Base-by-base conservation (phyloP, 352 stramenopile species). In the Pythium aquatile region DNA sequence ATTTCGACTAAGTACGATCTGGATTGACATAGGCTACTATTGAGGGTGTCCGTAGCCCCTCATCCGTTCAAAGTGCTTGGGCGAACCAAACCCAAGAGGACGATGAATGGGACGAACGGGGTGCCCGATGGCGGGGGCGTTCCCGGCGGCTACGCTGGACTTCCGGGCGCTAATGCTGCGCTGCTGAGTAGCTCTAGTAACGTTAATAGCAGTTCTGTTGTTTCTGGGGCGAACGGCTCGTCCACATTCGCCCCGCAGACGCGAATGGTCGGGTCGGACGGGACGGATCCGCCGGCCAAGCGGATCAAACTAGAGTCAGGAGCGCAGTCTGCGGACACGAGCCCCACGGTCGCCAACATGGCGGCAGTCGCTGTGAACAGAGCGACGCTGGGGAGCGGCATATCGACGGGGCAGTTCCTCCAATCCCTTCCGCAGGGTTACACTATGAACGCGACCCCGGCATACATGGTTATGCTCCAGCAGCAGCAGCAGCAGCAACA, bases 401-500 rank as follows among this genome's bases (percentile, higher is more conserved):
- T 74, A 26, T 66, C 70, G n/a, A 73, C 63, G n/a, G 62, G 66
- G n/a, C 51, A 66, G 63, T 76, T 76, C 37, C 28, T 75, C n/a
- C 69, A 85, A 56, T 55, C 76, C 55, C 65, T 81, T 39, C 69
- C 61, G 28, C 57, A 72, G 17, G 61, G 56, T 42, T 70, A 74
- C 47, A 24, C 73, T 39, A 40, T 51, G 10, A 47, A 61, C 24
- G 29, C 26, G 51, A 51, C 57, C 3, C 76, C 77, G 24, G 55
- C 67, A 42, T 65, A 72, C 29, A 72, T 82, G 66, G 53, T 65
- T 20, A 56, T 73, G 64, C 20, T 69, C 24, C 54, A 65, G 46
- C 52, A 58, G 52, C 55, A 72, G 32, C 72, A 69, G 32, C 32
- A 37, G 32, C 32, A 37, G 32, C 32, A 37, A 9, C 32, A 37